phyloP scores from a whole-genome alignment of 2,329 filamentous ascomycete genomes.

The Aspergillus novofumigatus region DNA sequence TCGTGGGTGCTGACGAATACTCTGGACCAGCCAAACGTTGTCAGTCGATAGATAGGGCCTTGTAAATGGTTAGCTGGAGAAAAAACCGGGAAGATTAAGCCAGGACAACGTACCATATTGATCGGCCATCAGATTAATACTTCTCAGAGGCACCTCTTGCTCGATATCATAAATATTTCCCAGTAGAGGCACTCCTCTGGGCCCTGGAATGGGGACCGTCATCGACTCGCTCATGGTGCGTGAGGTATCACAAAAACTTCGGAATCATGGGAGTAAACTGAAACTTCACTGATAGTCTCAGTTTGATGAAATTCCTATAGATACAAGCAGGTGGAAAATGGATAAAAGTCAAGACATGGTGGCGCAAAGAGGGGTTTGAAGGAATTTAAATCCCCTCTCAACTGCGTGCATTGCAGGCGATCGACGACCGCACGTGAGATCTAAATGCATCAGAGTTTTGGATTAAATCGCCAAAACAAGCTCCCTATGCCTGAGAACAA shows the following conservation, averaged over 20 bases:
- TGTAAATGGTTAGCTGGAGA: not conserved
- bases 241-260: not conserved
- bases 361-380: not conserved
- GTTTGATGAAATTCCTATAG: no score
- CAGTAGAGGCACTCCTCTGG: slow-evolving; percentile 60
- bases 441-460: not conserved
- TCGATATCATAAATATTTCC: slow-evolving; percentile 65
- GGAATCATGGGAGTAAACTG: not conserved
- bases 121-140: slow-evolving; percentile 56
- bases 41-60: slow-evolving; percentile 59
- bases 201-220: slow-evolving; percentile 54
- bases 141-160: slow-evolving; percentile 52
- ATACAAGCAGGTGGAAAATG: no score
- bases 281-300: not conserved
- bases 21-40: slow-evolving; percentile 42
- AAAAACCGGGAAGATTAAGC: not conserved
- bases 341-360: not conserved
- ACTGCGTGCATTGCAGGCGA: no score
- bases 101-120: slow-evolving; percentile 54
- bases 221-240: slow-evolving; percentile 16
- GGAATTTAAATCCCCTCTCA: not conserved
- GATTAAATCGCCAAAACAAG: not conserved
- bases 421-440: not conserved
- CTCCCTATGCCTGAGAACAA: not conserved
- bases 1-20: slow-evolving; percentile 52